These are phyloP conservation scores for Zizania latifolia DNA, from an alignment of 176 grass and related monocot genomes.

Conservation along the genomic window DNA sequence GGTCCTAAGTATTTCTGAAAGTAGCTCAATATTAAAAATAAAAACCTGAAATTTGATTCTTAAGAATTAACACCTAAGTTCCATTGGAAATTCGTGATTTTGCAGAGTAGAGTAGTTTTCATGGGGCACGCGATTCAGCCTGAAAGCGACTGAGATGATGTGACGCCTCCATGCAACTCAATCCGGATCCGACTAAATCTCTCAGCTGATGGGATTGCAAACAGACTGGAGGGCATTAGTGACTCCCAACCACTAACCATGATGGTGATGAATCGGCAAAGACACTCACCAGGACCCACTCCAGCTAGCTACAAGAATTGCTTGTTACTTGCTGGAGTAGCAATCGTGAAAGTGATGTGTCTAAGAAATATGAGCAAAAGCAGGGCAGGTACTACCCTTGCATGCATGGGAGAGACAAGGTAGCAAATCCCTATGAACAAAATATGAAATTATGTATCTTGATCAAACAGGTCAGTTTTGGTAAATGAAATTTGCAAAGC, in stretches of 20 bases:
- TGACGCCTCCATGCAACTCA: constrained; percentile 32
- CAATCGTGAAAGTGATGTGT: constrained; percentile 33
- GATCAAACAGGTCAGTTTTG: neutral
- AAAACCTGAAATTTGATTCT: neutral
- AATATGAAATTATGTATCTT: neutral
- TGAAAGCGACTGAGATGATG: constrained; percentile 22
- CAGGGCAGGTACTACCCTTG: neutral
- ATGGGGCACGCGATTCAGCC: neutral
- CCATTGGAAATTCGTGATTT: neutral
- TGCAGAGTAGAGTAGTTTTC: neutral
- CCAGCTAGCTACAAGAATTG: constrained; percentile 16
- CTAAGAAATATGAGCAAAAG: neutral
- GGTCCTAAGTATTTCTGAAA: neutral
- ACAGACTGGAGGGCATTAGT: constrained; percentile 21
- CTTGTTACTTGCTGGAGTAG: constrained; percentile 14
- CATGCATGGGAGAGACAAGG: neutral
- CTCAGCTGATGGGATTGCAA: neutral
- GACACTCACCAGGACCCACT: constrained; percentile 30
- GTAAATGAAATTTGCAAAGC: neutral
- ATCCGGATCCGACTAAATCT: constrained; percentile 4
- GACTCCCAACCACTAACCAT: constrained; percentile 33
- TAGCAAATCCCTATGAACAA: neutral
- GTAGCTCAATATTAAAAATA: neutral
- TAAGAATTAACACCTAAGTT: neutral
- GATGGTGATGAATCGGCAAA: constrained; percentile 23